A percentile compares a stretch with the other conserved stretches of the same genome.
phyloP scores from a whole-genome alignment of 345 rosid species.

The Eucalyptus leucophloia region DNA sequence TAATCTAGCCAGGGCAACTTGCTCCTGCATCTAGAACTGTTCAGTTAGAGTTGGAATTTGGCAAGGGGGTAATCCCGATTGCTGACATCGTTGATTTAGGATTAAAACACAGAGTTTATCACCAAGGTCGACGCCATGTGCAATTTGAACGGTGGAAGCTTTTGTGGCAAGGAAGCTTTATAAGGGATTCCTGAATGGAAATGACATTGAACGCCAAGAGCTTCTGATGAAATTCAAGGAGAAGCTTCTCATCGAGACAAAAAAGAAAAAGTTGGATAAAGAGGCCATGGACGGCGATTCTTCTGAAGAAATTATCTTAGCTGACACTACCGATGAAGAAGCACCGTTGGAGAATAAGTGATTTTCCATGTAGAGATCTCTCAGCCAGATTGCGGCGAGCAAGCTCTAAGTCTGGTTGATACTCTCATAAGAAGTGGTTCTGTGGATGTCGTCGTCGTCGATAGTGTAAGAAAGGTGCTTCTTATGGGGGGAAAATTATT shows the following conservation, averaged over 20 bases:
- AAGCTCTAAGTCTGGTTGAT: constrained; percentile 93
- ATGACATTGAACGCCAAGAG: constrained; percentile 40
- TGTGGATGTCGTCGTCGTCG: constrained; percentile 88
- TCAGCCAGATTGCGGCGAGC: constrained; percentile 97
- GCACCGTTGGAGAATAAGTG: too few species aligned
- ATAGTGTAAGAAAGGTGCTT: constrained; percentile 52
- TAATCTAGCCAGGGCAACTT: constrained; percentile 9
- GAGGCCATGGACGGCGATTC: too few species aligned
- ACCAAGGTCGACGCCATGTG: constrained; percentile 33
- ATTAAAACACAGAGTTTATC: constrained; percentile 45
- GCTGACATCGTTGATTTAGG: constrained; percentile 64
- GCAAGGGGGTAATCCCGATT: constrained; percentile 70
- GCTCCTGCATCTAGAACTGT: constrained; percentile 87
- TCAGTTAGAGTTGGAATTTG: constrained; percentile 82
- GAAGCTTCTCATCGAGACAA: too few species aligned
- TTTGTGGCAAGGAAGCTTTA: constrained; percentile 71
- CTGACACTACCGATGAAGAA: too few species aligned
- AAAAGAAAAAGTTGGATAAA: too few species aligned
- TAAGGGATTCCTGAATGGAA: constrained; percentile 32
- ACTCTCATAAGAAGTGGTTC: constrained; percentile 86
- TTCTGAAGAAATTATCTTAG: too few species aligned
- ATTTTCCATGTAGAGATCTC: constrained; percentile 10
- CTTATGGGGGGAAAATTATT: background rate
- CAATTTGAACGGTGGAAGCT: constrained; percentile 19
- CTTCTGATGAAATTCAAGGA: constrained; percentile 51